These are phyloP conservation scores for Eimeria falciformis DNA, from an alignment of 169 alveolate genomes.

Conservation along the genomic window DNA sequence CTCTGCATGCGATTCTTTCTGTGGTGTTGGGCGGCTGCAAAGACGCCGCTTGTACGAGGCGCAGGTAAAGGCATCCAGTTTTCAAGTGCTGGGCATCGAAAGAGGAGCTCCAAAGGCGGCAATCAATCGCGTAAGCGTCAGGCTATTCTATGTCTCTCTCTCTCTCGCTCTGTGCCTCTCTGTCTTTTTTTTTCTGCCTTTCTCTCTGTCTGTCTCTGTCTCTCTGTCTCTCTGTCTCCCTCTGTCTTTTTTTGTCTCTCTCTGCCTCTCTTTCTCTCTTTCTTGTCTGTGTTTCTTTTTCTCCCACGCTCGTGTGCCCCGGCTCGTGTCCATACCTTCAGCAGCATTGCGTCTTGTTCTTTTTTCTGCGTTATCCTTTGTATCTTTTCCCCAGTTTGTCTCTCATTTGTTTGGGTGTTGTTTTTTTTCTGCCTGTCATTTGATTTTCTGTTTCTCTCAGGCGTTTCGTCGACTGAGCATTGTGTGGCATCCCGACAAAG, in stretches of 20 bases:
- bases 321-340: background rate
- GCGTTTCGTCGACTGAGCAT: conserved; percentile 75
- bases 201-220: background rate
- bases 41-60: conserved; percentile 71
- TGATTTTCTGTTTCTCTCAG: background rate
- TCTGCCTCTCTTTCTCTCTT: background rate
- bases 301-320: background rate
- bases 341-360: background rate
- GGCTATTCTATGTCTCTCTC: background rate
- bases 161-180: background rate
- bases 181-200: background rate
- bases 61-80: conserved; percentile 70
- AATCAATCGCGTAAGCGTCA: conserved; percentile 61
- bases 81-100: conserved; percentile 73
- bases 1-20: too few species aligned
- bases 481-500: conserved; percentile 71
- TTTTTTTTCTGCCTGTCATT: background rate
- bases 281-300: background rate
- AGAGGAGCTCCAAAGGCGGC: conserved; percentile 70
- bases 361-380: background rate
- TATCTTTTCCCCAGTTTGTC: background rate
- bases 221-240: background rate
- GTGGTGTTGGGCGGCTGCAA: too few species aligned
- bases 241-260: background rate
- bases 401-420: background rate